Conservation (phyloP, 352 stramenopile species). For the Phytophthora chlamydospora region DNA sequence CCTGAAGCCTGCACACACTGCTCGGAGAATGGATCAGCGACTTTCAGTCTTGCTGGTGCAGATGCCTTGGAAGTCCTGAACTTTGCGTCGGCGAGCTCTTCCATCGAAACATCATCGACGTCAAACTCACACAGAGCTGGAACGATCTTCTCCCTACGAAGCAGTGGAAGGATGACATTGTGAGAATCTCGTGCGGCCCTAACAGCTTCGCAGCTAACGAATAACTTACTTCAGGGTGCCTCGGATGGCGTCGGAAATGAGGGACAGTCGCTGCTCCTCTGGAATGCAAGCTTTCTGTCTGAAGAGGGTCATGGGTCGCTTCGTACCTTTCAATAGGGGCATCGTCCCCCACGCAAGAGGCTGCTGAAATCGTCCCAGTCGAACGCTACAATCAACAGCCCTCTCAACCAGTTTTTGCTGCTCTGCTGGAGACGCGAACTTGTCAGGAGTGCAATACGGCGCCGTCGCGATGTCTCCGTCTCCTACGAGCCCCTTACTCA, state of each 20-base stretch:
- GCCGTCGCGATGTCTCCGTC: slow-evolving; percentile 58
- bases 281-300: slow-evolving; percentile 61
- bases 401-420: slow-evolving; percentile 68
- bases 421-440: slow-evolving; percentile 48
- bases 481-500: slow-evolving; percentile 65
- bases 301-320: slow-evolving; percentile 63
- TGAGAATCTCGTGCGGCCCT: slow-evolving; percentile 1
- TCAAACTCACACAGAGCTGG: slow-evolving; percentile 66
- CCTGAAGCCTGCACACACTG: background rate
- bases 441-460: slow-evolving; percentile 71
- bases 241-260: slow-evolving; percentile 59
- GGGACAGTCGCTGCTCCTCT: slow-evolving; percentile 62
- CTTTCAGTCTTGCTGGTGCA: slow-evolving; percentile 20
- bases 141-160: slow-evolving; percentile 52
- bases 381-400: slow-evolving; percentile 43
- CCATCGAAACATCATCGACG: slow-evolving; percentile 51
- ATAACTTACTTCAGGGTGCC: slow-evolving; percentile 54
- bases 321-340: slow-evolving; percentile 46
- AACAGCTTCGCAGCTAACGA: background rate
- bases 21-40: slow-evolving; percentile 48
- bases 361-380: slow-evolving; percentile 62
- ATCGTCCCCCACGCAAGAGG: slow-evolving; percentile 69
- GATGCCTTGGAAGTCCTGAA: slow-evolving; percentile 29
- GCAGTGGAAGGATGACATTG: background rate
- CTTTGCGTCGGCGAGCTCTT: slow-evolving; percentile 48